These are phyloP conservation scores for Fusarium illudens DNA, from an alignment of 2,329 filamentous ascomycete species.

Conservation along the genomic window DNA sequence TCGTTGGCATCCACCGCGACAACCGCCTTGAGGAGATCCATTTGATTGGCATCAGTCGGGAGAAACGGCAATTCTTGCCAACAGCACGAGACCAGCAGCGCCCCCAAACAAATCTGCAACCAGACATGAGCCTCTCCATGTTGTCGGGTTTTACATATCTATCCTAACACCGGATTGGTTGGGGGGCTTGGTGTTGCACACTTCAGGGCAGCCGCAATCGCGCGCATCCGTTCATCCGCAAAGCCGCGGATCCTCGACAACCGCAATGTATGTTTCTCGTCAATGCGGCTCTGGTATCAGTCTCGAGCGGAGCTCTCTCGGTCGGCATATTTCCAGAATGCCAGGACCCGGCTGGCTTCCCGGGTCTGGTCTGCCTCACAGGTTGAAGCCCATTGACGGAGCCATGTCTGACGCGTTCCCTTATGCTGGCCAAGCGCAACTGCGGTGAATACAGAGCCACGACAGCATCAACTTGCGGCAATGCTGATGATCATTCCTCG, in stretches of 20 bases:
- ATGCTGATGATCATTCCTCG: constrained; percentile 6
- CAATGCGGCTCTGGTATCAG: constrained; percentile 12
- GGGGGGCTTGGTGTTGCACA: not conserved
- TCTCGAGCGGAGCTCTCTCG: constrained; percentile 10
- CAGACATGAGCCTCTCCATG: constrained; percentile 9
- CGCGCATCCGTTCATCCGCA: constrained; percentile 26
- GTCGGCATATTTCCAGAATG: constrained; percentile 4
- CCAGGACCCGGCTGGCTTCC: constrained; percentile 4
- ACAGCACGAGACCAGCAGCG: constrained; percentile 9
- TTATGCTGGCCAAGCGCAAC: not conserved
- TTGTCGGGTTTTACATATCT: not conserved
- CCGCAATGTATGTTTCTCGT: not conserved
- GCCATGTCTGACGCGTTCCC: not conserved
- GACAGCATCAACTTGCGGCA: constrained; percentile 2
- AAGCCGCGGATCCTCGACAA: constrained; percentile 8
- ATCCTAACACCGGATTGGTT: constrained; percentile 13
- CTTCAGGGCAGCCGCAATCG: constrained; percentile 13
- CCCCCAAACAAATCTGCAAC: constrained; percentile 9
- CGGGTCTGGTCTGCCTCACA: constrained; percentile 9
- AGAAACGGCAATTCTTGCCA: constrained; percentile 30
- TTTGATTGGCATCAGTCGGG: constrained; percentile 33
- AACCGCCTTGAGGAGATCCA: constrained; percentile 13
- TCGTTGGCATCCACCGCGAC: constrained; percentile 29
- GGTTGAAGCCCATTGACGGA: not conserved
- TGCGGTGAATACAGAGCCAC: not conserved